Percentiles rank a stretch among this genome's conserved stretches.
Evolutionary conservation across 2,329 filamentous ascomycete genomes (phyloP).

Genomic region (Trichoderma sp.): DNA sequence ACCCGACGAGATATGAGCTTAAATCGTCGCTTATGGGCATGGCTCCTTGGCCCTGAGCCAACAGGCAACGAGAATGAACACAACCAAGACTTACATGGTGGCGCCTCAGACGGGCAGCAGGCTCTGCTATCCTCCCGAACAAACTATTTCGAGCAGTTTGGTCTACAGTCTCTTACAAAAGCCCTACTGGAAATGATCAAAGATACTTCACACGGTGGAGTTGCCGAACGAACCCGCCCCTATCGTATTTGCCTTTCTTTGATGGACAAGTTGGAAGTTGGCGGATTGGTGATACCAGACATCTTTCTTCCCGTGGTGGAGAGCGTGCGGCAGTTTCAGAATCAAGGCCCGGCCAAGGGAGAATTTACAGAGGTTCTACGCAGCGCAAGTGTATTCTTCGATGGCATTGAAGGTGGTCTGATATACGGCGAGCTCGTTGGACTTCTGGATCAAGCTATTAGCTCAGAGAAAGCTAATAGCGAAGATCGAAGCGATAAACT

Average conservation of each 20-base stretch:
- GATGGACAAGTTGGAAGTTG: slow-evolving; percentile 98
- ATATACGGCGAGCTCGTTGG: slow-evolving; percentile 84
- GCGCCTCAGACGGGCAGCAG: slow-evolving; percentile 46
- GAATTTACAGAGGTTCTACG: slow-evolving; percentile 85
- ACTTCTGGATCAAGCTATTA: slow-evolving; percentile 64
- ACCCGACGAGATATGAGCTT: slow-evolving; percentile 93
- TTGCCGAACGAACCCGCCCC: slow-evolving; percentile 72
- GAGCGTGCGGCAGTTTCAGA: slow-evolving; percentile 75
- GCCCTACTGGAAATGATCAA: slow-evolving; percentile 78
- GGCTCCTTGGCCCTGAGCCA: slow-evolving; percentile 83
- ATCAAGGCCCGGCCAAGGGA: slow-evolving; percentile 61
- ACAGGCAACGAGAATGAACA: slow-evolving; percentile 51
- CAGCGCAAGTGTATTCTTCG: slow-evolving; percentile 94
- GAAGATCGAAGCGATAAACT: slow-evolving; percentile 63
- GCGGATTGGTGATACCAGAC: slow-evolving; percentile 81
- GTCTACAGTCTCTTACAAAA: slow-evolving; percentile 70
- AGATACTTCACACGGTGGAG: slow-evolving; percentile 33
- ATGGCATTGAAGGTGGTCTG: slow-evolving; percentile 90
- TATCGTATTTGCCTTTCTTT: slow-evolving; percentile 91
- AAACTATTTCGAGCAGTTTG: slow-evolving; percentile 81
- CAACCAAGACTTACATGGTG: slow-evolving; percentile 48
- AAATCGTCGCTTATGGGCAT: slow-evolving; percentile 92
- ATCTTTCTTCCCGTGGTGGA: slow-evolving; percentile 85
- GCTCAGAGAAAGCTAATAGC: slow-evolving; percentile 45
- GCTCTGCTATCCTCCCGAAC: slow-evolving; percentile 60